A percentile compares a stretch with the other conserved stretches of the same genome.
These are phyloP conservation scores for Naumovozyma castellii DNA, from an alignment of 805 yeast genomes.

Conservation along the genomic window DNA sequence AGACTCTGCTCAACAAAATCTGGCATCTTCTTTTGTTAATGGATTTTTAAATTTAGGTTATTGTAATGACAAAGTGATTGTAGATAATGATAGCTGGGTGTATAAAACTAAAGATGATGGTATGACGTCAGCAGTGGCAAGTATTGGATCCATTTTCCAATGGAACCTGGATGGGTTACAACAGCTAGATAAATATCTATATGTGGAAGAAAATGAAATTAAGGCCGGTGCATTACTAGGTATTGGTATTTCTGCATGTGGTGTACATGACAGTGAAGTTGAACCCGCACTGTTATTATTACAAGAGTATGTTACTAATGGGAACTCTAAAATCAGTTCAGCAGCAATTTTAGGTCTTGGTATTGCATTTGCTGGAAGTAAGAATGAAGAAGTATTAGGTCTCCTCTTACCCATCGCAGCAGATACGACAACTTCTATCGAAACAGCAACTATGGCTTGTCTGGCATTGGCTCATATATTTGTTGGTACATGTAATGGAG, in stretches of 20 bases:
- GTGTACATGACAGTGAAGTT: conserved; percentile 84
- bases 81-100: conserved; percentile 78
- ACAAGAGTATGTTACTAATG: conserved; percentile 68
- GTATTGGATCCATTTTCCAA: conserved; percentile 78
- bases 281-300: conserved; percentile 84
- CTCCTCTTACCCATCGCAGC: conserved; percentile 74
- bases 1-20: conserved; percentile 89
- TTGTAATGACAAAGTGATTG: conserved; percentile 72
- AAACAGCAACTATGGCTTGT: conserved; percentile 77
- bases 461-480: conserved; percentile 88
- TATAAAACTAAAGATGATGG: conserved; percentile 88
- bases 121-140: conserved; percentile 85
- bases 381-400: conserved; percentile 72
- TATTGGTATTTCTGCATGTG: conserved; percentile 83
- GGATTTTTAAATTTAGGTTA: conserved; percentile 87
- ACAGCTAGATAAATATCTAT: conserved; percentile 76
- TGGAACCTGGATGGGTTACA: conserved; percentile 95
- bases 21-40: conserved; percentile 91
- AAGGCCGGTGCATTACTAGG: conserved; percentile 96
- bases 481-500: conserved; percentile 94
- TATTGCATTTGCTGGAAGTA: conserved; percentile 89
- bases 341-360: conserved; percentile 89
- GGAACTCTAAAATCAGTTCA: conserved; percentile 54
- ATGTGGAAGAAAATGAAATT: conserved; percentile 74
- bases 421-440: conserved; percentile 64